Percentiles rank a stretch among this genome's conserved stretches.
phyloP scores from a whole-genome alignment of 495 filamentous ascomycete species.

The Venustampulla echinocandica region DNA sequence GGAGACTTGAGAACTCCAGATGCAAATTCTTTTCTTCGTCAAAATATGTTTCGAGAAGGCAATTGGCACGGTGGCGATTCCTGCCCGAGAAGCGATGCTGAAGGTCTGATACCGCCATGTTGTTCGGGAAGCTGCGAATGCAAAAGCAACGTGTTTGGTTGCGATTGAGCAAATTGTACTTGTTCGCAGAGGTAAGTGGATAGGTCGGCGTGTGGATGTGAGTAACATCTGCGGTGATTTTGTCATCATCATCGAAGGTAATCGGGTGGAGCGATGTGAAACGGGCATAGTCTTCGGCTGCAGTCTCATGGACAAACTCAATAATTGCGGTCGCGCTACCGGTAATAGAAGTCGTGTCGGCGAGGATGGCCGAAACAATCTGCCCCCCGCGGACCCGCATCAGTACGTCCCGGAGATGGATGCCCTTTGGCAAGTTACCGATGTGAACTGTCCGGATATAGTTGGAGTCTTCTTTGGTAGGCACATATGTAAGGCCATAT shows the following conservation, averaged over 20 bases:
- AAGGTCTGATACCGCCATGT: conserved; percentile 4
- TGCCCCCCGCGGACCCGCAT: conserved; percentile 12
- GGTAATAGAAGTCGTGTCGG: conserved; percentile 3
- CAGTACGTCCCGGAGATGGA: conserved; percentile 14
- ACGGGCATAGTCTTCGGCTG: conserved; percentile 7
- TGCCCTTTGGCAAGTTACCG: conserved; percentile 5
- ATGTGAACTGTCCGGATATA: conserved; percentile 12
- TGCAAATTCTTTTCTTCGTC: conserved; percentile 13
- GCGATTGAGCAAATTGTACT: background rate
- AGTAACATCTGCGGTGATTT: conserved; percentile 1
- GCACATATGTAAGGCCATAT: conserved; percentile 13
- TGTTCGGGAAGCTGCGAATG: conserved; percentile 6
- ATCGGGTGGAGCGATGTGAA: conserved; percentile 2
- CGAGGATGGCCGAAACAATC: conserved; percentile 7
- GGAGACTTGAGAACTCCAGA: conserved; percentile 16
- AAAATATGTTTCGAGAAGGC: conserved; percentile 12
- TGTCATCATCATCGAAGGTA: conserved; percentile 3
- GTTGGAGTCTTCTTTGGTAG: conserved; percentile 6
- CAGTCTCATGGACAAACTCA: conserved; percentile 6
- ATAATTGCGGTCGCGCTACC: conserved; percentile 6
- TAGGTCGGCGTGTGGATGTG: conserved; percentile 15
- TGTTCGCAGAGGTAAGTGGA: background rate
- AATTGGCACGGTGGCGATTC: background rate
- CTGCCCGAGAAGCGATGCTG: background rate
- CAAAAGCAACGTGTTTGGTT: conserved; percentile 12